phyloP scores from a whole-genome alignment of 352 stramenopile species.

The Pythium sp. region DNA sequence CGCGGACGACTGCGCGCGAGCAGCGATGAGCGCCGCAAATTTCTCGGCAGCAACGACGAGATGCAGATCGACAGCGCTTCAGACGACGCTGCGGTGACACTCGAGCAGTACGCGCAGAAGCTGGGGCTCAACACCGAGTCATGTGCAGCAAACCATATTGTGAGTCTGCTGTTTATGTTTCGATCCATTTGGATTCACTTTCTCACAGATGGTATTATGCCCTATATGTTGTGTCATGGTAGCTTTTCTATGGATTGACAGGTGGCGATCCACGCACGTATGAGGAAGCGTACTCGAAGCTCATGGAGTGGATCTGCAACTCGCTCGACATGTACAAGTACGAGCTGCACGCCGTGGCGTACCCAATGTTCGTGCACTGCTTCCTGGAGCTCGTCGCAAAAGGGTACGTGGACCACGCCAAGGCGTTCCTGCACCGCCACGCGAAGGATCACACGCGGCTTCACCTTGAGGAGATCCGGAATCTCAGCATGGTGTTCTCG shows the following conservation, averaged over 20 bases:
- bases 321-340: conserved; percentile 86
- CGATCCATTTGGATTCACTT: too few species aligned
- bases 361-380: conserved; percentile 81
- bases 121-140: conserved; percentile 69
- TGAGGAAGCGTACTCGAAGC: conserved; percentile 61
- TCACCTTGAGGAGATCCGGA: conserved; percentile 67
- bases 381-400: conserved; percentile 79
- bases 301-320: conserved; percentile 85
- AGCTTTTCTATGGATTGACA: conserved; percentile 78
- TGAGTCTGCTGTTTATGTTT: conserved; percentile 18
- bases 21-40: conserved; percentile 17
- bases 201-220: background rate
- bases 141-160: conserved; percentile 75
- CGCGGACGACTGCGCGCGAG: conserved; percentile 1
- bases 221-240: background rate
- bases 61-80: conserved; percentile 3
- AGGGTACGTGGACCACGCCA: conserved; percentile 45
- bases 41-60: conserved; percentile 27
- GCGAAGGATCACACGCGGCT: conserved; percentile 61
- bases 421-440: conserved; percentile 59
- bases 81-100: conserved; percentile 17
- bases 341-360: conserved; percentile 75
- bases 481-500: conserved; percentile 60
- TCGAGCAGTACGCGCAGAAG: conserved; percentile 60
- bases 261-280: conserved; percentile 55